Percentiles rank a stretch among this genome's conserved stretches.
Conservation (phyloP, 78 protist species). For the Speleostelium caveatum region DNA sequence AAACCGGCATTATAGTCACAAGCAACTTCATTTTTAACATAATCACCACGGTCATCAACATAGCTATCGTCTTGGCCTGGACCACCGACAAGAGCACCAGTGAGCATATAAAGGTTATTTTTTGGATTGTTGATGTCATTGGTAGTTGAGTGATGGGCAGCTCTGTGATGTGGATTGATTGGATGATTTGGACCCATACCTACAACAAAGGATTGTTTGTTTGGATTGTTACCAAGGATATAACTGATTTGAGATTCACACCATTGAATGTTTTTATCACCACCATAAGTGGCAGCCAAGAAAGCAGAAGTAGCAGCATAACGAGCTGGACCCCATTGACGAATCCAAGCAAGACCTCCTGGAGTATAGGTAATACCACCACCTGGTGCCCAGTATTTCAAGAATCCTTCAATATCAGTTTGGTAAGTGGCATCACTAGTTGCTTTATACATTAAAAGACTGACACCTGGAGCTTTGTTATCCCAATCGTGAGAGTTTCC, state of each 20-base stretch:
- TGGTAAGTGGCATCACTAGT: background rate
- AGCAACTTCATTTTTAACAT: constrained; percentile 76
- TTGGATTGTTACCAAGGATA: constrained; percentile 60
- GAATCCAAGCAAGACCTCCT: constrained; percentile 77
- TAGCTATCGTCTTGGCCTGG: constrained; percentile 64
- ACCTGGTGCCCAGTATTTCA: constrained; percentile 68
- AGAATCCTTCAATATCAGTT: constrained; percentile 34
- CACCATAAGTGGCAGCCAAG: constrained; percentile 19
- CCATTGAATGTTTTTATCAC: constrained; percentile 3
- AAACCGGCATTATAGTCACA: constrained; percentile 81
- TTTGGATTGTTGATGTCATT: constrained; percentile 55
- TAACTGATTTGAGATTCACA: constrained; percentile 32
- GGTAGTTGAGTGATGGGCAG: constrained; percentile 69
- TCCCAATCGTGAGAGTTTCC: constrained; percentile 76
- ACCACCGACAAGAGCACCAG: constrained; percentile 81
- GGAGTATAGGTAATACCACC: constrained; percentile 63
- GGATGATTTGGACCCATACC: constrained; percentile 65
- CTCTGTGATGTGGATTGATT: constrained; percentile 75
- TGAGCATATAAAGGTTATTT: constrained; percentile 24
- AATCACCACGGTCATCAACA: constrained; percentile 58
- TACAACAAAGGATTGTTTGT: constrained; percentile 33
- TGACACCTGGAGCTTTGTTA: constrained; percentile 60
- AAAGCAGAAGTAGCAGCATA: constrained; percentile 63
- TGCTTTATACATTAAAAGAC: constrained; percentile 16
- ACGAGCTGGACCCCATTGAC: constrained; percentile 78